A percentile compares a stretch with the other conserved stretches of the same genome.
Evolutionary conservation across 768 basidiomycete genomes (phyloP).

Genomic region (Tremella mesenterica): DNA sequence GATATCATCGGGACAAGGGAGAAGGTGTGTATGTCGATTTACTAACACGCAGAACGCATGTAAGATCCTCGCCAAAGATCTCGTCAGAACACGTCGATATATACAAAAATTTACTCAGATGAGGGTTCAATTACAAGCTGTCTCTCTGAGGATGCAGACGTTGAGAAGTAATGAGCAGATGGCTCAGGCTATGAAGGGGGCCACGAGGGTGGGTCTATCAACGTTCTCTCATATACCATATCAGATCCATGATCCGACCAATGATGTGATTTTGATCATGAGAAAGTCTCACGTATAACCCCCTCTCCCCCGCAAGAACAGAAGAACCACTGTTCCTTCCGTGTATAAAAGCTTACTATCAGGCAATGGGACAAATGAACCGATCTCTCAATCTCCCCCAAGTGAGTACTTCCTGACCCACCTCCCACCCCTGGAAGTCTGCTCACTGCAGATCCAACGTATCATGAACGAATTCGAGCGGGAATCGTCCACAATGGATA

Average conservation of each 20-base stretch:
- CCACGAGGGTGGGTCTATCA: conserved; percentile 64
- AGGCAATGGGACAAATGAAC: conserved; percentile 99
- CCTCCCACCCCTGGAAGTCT: neutral
- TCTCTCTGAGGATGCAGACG: conserved; percentile 89
- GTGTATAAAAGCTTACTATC: too few species aligned
- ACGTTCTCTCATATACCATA: too few species aligned
- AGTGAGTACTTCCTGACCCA: conserved; percentile 14
- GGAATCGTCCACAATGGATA: conserved; percentile 97
- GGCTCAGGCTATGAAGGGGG: conserved; percentile 98
- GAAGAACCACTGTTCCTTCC: too few species aligned
- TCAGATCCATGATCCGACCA: too few species aligned
- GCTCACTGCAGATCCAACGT: conserved; percentile 59
- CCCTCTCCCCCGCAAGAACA: too few species aligned
- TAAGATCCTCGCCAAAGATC: conserved; percentile 99
- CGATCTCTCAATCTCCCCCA: conserved; percentile 82
- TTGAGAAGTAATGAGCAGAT: conserved; percentile 96
- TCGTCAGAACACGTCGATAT: conserved; percentile 89
- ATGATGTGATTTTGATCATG: too few species aligned
- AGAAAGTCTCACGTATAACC: too few species aligned
- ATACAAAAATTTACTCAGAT: conserved; percentile 98
- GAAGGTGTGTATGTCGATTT: neutral
- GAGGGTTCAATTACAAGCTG: conserved; percentile 95
- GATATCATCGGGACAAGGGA: neutral
- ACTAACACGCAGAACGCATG: conserved; percentile 78
- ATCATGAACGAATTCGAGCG: conserved; percentile 99